Conservation (phyloP, 1,284 basidiomycete genomes). For the Sphaerobolus stellatus region DNA sequence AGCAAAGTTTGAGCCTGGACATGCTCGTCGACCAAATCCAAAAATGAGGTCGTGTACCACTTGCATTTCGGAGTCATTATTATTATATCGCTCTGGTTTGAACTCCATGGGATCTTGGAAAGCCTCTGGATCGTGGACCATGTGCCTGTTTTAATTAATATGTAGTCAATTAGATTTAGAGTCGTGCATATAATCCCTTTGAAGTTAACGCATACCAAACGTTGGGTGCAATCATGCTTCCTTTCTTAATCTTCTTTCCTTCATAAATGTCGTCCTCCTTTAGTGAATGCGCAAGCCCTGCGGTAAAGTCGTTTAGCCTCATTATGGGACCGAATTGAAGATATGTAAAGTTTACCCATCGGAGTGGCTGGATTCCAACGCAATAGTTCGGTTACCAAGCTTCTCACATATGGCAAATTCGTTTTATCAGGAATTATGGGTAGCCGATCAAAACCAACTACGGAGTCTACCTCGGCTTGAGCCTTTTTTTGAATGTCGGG, state of each 20-base stretch:
- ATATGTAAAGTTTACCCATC: background rate
- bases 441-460: constrained; percentile 19
- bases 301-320: background rate
- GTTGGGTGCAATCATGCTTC: no score
- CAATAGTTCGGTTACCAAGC: constrained; percentile 31
- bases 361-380: background rate
- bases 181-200: no score
- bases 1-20: background rate
- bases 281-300: constrained; percentile 2
- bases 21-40: background rate
- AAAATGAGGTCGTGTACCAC: background rate
- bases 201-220: no score
- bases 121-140: constrained; percentile 9
- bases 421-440: constrained; percentile 33
- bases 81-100: constrained; percentile 34
- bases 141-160: background rate
- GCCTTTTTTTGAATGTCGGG: constrained; percentile 24
- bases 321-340: background rate
- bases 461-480: constrained; percentile 23
- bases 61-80: no score
- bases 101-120: constrained; percentile 37
- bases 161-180: no score
- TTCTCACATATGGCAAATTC: constrained; percentile 33
- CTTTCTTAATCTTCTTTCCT: no score
- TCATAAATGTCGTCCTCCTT: no score